A percentile compares a stretch with the other conserved stretches of the same genome.
These are phyloP conservation scores for Trichophyton equinum DNA, from an alignment of 2,329 filamentous ascomycete species.

Conservation along the genomic window DNA sequence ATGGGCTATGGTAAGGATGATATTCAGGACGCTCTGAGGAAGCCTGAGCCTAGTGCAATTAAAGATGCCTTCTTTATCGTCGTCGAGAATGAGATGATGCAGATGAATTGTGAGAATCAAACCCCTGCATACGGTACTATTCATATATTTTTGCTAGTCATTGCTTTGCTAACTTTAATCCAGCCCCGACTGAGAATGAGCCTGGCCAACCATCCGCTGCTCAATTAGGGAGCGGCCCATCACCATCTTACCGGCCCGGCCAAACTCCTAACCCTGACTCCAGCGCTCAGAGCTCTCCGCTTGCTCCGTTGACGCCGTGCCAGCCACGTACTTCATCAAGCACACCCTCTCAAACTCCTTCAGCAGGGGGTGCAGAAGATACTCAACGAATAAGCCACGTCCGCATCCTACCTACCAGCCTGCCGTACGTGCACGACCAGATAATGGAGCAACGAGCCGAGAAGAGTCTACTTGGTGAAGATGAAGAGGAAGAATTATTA, in stretches of 20 bases:
- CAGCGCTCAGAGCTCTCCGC: constrained; percentile 4
- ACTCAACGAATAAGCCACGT: constrained; percentile 62
- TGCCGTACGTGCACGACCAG: constrained; percentile 81
- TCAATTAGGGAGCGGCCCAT: neutral
- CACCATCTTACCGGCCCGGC: neutral
- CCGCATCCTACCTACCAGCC: constrained; percentile 77
- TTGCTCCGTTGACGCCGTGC: constrained; percentile 7
- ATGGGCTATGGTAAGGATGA: constrained; percentile 96
- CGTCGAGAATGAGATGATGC: constrained; percentile 94
- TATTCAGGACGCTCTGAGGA: constrained; percentile 84
- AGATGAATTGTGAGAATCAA: constrained; percentile 69
- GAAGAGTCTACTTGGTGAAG: constrained; percentile 10
- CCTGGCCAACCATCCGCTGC: constrained; percentile 22
- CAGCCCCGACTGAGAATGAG: constrained; percentile 14
- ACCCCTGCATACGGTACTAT: neutral
- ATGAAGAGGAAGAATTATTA: neutral
- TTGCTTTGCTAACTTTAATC: neutral
- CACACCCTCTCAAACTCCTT: neutral
- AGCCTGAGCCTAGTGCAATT: constrained; percentile 89
- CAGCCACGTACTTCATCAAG: neutral
- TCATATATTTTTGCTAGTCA: too few species aligned
- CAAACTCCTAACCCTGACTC: neutral
- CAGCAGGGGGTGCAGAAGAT: constrained; percentile 18
- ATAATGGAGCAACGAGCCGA: constrained; percentile 55
- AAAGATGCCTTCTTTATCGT: constrained; percentile 99